Conservation (phyloP, 352 stramenopile species). For the Phytopythium helicoides region DNA sequence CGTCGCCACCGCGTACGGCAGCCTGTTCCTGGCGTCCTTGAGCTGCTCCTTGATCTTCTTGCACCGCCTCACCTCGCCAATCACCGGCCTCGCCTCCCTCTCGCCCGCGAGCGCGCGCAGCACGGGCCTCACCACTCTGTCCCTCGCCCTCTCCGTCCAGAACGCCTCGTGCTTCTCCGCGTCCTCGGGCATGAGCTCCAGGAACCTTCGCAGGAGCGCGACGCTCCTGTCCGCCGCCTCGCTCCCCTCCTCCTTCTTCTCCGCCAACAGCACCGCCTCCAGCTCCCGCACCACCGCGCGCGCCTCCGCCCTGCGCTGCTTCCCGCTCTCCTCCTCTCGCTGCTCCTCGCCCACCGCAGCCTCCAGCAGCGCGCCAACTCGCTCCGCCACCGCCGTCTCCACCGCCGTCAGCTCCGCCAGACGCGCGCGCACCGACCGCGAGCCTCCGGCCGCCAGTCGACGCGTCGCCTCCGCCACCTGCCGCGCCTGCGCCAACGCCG, state of each 20-base stretch:
- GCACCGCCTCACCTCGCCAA: too few relatives aligned
- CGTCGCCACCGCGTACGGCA: background rate
- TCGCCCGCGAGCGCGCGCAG: too few relatives aligned
- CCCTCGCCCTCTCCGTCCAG: background rate
- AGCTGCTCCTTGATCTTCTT: background rate
- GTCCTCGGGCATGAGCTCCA: background rate
- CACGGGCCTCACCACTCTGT: slow-evolving; percentile 1
- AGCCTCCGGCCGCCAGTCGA: slow-evolving; percentile 13
- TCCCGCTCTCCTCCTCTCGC: background rate
- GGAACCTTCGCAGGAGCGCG: slow-evolving; percentile 4
- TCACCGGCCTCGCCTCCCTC: too few relatives aligned
- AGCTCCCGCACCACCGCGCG: slow-evolving; percentile 9
- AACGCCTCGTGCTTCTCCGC: background rate
- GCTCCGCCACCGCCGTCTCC: slow-evolving; percentile 12
- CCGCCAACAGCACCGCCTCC: slow-evolving; percentile 5
- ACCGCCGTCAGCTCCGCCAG: slow-evolving; percentile 36
- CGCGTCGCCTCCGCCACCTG: slow-evolving; percentile 36
- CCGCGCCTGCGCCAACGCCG: slow-evolving; percentile 21
- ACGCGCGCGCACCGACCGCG: slow-evolving; percentile 18
- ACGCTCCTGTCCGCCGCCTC: background rate
- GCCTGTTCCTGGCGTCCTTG: background rate
- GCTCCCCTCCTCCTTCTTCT: background rate
- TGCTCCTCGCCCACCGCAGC: slow-evolving; percentile 7
- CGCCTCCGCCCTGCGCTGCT: slow-evolving; percentile 6
- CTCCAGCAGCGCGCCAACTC: slow-evolving; percentile 9